Percentiles rank a stretch among this genome's conserved stretches.
Evolutionary conservation across 225 moss, liverwort and hornwort species (phyloP).

Genomic region (Polytrichum commune): DNA sequence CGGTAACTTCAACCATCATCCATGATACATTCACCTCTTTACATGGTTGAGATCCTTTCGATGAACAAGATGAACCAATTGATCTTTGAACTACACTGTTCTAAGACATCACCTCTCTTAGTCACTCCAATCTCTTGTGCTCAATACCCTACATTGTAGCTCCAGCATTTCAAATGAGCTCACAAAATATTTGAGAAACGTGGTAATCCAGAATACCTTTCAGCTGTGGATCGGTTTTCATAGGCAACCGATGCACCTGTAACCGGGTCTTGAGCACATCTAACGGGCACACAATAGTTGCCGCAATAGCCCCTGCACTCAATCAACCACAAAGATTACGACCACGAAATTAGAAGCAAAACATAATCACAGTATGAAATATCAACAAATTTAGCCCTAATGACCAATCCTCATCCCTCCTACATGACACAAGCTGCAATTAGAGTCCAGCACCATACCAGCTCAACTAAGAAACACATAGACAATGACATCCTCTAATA

Average conservation of each 20-base stretch:
- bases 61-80: too few relatives aligned
- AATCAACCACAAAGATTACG: slow-evolving; percentile 6
- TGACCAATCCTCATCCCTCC: not conserved
- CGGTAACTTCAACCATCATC: too few relatives aligned
- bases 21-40: too few relatives aligned
- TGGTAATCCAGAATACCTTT: slow-evolving; percentile 44
- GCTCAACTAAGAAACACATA: not conserved
- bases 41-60: too few relatives aligned
- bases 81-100: too few relatives aligned
- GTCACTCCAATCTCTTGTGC: too few relatives aligned
- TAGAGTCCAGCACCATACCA: not conserved
- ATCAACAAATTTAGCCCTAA: not conserved
- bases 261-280: slow-evolving; percentile 98
- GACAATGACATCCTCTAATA: not conserved
- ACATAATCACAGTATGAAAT: slow-evolving; percentile 11
- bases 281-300: slow-evolving; percentile 96
- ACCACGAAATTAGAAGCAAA: not conserved
- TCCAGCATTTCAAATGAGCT: too few relatives aligned
- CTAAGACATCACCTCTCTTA: too few relatives aligned
- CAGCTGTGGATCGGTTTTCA: slow-evolving; percentile 32
- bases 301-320: slow-evolving; percentile 88
- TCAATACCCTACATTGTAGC: too few relatives aligned
- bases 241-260: slow-evolving; percentile 71
- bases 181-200: too few relatives aligned
- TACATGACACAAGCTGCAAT: not conserved